These are phyloP conservation scores for Mortierella claussenii DNA, from an alignment of 192 early-diverging fungal genomes.

Conservation along the genomic window DNA sequence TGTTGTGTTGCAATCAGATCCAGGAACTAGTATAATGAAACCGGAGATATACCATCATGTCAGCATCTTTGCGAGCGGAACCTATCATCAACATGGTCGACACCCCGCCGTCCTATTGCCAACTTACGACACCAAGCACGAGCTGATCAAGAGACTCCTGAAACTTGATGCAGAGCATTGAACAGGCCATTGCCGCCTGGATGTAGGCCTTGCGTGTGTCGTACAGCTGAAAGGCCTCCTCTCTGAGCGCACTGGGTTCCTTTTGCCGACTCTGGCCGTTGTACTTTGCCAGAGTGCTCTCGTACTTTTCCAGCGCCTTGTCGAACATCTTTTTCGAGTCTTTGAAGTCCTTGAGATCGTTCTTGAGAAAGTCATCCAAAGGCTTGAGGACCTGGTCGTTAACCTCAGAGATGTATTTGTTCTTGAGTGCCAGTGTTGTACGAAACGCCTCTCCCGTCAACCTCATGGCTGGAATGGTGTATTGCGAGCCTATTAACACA, in stretches of 20 bases:
- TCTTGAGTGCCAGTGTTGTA: constrained; percentile 57
- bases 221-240: constrained; percentile 77
- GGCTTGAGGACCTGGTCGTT: constrained; percentile 69
- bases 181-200: constrained; percentile 63
- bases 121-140: constrained; percentile 58
- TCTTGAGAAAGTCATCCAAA: constrained; percentile 64
- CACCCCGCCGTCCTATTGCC: no score
- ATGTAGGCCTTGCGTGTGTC: constrained; percentile 74
- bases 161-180: constrained; percentile 65
- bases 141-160: constrained; percentile 62
- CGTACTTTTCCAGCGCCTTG: constrained; percentile 65
- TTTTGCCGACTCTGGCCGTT: constrained; percentile 67
- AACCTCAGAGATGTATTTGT: constrained; percentile 66
- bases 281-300: constrained; percentile 70
- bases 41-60: no score
- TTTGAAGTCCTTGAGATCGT: constrained; percentile 73
- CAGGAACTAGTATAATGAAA: constrained; percentile 59
- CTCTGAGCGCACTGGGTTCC: constrained; percentile 71
- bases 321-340: constrained; percentile 58
- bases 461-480: constrained; percentile 56
- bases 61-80: no score
- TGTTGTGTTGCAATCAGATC: constrained; percentile 47
- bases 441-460: constrained; percentile 58
- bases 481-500: constrained; percentile 52
- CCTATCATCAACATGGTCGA: no score